Evolutionary conservation across 768 basidiomycete species (phyloP).

Genomic region (Podaxis rugospora): DNA sequence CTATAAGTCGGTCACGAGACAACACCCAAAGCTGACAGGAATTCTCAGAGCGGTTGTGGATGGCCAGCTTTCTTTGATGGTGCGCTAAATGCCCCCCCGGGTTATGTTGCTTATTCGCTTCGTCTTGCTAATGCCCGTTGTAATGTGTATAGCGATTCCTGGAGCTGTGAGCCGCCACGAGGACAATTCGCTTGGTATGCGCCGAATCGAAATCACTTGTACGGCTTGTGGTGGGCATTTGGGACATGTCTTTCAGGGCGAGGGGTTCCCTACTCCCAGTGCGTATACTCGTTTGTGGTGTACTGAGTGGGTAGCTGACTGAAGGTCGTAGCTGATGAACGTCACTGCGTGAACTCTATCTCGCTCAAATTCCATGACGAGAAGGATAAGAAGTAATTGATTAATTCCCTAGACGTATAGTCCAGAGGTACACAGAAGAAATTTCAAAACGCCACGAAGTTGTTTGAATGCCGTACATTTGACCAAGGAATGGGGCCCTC

Average conservation of each 20-base stretch:
- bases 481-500: too few species aligned
- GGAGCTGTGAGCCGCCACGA: constrained; percentile 81
- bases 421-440: background rate
- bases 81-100: constrained; percentile 17
- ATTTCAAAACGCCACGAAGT: background rate
- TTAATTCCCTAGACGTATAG: background rate
- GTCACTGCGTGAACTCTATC: constrained; percentile 88
- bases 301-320: background rate
- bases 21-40: background rate
- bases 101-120: too few species aligned
- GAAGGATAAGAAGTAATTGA: constrained; percentile 17
- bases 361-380: constrained; percentile 73
- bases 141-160: constrained; percentile 59
- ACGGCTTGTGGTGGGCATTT: constrained; percentile 90
- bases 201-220: constrained; percentile 83
- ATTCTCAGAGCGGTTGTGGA: constrained; percentile 72
- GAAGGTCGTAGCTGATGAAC: constrained; percentile 59
- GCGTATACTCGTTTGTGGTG: background rate
- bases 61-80: constrained; percentile 99
- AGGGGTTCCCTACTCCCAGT: constrained; percentile 80
- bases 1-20: background rate
- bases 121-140: too few species aligned
- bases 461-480: too few species aligned
- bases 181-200: constrained; percentile 62
- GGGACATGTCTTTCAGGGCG: constrained; percentile 94